Percentiles rank a stretch among this genome's conserved stretches.
Evolutionary conservation across 257 asterid genomes (phyloP).

Genomic region (Eucommia ulmoides): DNA sequence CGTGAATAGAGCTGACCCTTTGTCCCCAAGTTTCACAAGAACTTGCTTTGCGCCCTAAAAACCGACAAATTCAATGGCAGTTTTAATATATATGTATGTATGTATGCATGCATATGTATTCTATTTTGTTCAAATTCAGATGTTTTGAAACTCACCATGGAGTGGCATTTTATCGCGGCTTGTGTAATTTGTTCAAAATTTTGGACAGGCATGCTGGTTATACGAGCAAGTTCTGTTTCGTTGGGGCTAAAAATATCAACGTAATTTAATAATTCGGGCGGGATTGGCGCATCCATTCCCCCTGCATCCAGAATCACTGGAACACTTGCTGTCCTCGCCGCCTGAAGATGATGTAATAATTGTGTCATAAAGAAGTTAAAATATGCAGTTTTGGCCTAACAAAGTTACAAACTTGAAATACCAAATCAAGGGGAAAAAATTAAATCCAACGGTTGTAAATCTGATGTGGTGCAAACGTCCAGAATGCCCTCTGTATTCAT

Average conservation of each 20-base stretch:
- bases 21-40: conserved; percentile 82
- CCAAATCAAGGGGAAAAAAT: too few species aligned
- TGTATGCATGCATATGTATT: too few species aligned
- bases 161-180: conserved; percentile 69
- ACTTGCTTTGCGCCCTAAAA: conserved; percentile 93
- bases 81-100: too few species aligned
- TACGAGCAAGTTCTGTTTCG: conserved; percentile 81
- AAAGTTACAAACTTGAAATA: too few species aligned
- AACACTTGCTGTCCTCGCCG: conserved; percentile 63
- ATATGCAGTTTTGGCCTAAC: too few species aligned
- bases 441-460: too few species aligned
- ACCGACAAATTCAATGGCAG: too few species aligned
- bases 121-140: too few species aligned
- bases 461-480: too few species aligned
- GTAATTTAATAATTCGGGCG: conserved; percentile 40
- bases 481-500: too few species aligned
- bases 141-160: conserved; percentile 37
- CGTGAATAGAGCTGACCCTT: conserved; percentile 68
- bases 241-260: conserved; percentile 85
- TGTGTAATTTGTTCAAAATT: conserved; percentile 64
- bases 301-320: conserved; percentile 95
- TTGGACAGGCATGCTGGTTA: conserved; percentile 69
- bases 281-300: conserved; percentile 82
- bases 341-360: conserved; percentile 46
- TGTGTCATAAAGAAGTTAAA: too few species aligned